Evolutionary conservation across 2,329 filamentous ascomycete genomes (phyloP).

Genomic region (Ascochyta pisi): DNA sequence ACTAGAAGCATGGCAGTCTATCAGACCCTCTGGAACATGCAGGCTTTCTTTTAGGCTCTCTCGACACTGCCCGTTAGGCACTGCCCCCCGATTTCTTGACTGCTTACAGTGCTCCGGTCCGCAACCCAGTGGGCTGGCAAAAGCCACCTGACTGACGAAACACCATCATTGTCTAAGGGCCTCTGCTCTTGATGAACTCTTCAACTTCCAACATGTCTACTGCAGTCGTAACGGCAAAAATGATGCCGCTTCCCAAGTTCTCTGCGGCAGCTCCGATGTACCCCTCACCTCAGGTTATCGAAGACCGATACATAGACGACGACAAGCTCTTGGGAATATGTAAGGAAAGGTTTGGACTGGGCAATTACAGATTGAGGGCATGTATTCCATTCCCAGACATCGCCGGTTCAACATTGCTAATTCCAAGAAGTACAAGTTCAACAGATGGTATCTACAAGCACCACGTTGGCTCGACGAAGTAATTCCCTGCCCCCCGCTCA

Average conservation of each 20-base stretch:
- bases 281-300: conserved; percentile 22
- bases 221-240: not conserved
- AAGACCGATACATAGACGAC: conserved; percentile 29
- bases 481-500: not conserved
- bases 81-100: not conserved
- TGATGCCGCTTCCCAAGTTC: not conserved
- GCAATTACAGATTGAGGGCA: conserved; percentile 21
- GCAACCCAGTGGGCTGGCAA: not conserved
- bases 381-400: not conserved
- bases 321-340: conserved; percentile 22
- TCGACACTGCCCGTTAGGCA: not conserved
- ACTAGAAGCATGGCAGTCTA: not conserved
- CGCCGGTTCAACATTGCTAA: not conserved
- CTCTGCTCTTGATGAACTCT: not conserved
- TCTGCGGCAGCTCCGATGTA: not conserved
- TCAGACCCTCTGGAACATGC: not conserved
- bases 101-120: not conserved
- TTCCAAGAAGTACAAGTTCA: conserved; percentile 6
- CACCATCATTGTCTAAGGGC: not conserved
- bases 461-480: conserved; percentile 15
- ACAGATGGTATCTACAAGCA: conserved; percentile 18
- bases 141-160: not conserved
- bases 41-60: not conserved
- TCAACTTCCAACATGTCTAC: not conserved
- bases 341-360: conserved; percentile 17